Evolutionary conservation across 1,284 basidiomycete species (phyloP).

Genomic region (Erythrobasidium hasegawianum): DNA sequence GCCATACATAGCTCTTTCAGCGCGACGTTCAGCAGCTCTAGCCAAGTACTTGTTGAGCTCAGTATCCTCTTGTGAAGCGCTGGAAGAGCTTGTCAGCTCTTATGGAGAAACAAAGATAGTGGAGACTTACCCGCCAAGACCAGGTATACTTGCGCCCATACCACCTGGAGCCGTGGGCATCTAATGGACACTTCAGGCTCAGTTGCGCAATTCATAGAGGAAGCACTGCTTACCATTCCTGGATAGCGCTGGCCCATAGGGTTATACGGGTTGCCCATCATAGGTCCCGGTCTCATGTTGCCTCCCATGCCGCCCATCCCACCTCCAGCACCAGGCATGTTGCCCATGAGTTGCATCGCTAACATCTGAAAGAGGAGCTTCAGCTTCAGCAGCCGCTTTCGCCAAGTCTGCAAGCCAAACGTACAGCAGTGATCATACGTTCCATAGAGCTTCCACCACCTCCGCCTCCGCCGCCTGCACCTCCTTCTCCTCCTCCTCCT

Average conservation of each 20-base stretch:
- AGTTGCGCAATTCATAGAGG: too few relatives aligned
- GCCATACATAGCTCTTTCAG: background rate
- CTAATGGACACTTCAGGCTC: too few relatives aligned
- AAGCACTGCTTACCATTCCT: background rate
- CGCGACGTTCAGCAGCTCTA: background rate
- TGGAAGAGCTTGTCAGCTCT: background rate
- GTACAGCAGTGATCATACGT: background rate
- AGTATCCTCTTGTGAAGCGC: background rate
- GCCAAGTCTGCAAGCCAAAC: too few relatives aligned
- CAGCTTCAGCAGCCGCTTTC: too few relatives aligned
- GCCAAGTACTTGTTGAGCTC: background rate
- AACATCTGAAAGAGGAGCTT: background rate
- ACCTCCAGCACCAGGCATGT: background rate
- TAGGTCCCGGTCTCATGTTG: background rate
- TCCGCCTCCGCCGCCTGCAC: background rate
- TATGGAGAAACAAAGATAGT: background rate
- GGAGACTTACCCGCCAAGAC: background rate
- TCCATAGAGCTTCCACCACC: conserved; percentile 2
- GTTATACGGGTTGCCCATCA: conserved; percentile 3
- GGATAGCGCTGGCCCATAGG: conserved; percentile 1
- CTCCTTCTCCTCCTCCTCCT: too few relatives aligned
- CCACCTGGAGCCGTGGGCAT: background rate
- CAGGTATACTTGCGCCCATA: background rate
- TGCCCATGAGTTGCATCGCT: background rate
- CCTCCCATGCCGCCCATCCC: conserved; percentile 11